phyloP scores from a whole-genome alignment of 108 stramenopile genomes.

The Fistulifera solaris region DNA sequence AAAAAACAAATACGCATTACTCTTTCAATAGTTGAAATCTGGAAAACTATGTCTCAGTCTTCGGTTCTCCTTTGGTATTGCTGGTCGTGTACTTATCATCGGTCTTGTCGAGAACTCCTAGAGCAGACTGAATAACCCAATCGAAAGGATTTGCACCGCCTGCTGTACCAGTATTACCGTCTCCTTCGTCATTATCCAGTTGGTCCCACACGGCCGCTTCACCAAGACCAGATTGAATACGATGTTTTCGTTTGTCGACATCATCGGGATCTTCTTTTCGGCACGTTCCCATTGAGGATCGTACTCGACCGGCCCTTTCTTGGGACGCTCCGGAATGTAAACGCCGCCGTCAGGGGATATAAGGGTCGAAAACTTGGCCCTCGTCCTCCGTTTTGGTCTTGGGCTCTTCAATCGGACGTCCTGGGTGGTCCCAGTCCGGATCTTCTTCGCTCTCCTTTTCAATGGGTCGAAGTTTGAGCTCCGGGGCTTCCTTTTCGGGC shows the following conservation, averaged over 20 bases:
- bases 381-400: constrained; percentile 5
- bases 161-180: background rate
- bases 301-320: constrained; percentile 1
- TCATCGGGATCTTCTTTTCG: constrained; percentile 4
- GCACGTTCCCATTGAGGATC: constrained; percentile 10
- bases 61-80: no score
- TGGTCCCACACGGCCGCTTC: constrained; percentile 10
- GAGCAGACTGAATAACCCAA: constrained; percentile 33
- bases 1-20: no score
- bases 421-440: constrained; percentile 11
- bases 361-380: constrained; percentile 13
- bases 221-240: constrained; percentile 13
- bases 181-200: background rate
- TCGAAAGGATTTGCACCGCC: constrained; percentile 23
- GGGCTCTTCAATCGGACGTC: constrained; percentile 8
- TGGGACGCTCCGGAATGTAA: constrained; percentile 5
- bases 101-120: constrained; percentile 27
- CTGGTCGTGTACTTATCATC: constrained; percentile 3
- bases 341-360: constrained; percentile 13
- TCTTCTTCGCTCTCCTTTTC: constrained; percentile 4
- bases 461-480: constrained; percentile 6
- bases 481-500: background rate
- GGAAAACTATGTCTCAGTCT: no score
- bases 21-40: no score
- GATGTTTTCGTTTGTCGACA: constrained; percentile 10